Evolutionary conservation across 192 early-diverging fungal species (phyloP).

Genomic region (Coemansia sp.): DNA sequence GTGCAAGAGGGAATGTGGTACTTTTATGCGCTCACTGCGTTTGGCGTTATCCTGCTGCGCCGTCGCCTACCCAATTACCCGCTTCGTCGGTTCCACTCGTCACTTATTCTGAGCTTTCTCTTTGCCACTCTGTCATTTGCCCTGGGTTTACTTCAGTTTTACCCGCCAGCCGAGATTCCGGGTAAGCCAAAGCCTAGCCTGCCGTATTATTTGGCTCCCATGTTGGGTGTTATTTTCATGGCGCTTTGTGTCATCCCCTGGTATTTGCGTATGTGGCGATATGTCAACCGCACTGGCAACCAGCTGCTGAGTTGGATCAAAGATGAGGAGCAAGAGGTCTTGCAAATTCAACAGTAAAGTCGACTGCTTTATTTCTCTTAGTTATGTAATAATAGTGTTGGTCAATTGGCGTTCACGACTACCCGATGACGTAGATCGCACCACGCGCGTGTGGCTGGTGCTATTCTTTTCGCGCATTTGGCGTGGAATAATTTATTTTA

Average conservation of each 20-base stretch:
- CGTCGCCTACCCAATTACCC: slow-evolving; percentile 41
- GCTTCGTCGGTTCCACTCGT: slow-evolving; percentile 32
- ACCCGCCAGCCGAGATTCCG: slow-evolving; percentile 36
- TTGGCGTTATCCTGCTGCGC: slow-evolving; percentile 55
- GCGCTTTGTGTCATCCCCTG: slow-evolving; percentile 31
- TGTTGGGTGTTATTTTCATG: slow-evolving; percentile 44
- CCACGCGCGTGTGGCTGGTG: not conserved
- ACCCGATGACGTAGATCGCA: not conserved
- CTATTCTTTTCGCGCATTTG: too few relatives aligned
- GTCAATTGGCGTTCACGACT: not conserved
- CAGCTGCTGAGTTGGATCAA: slow-evolving; percentile 40
- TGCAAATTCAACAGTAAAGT: slow-evolving; percentile 14
- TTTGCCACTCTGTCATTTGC: slow-evolving; percentile 37
- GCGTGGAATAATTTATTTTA: not conserved
- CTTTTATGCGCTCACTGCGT: slow-evolving; percentile 56
- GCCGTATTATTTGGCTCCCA: slow-evolving; percentile 43
- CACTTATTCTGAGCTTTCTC: slow-evolving; percentile 33
- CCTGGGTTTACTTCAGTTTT: slow-evolving; percentile 45
- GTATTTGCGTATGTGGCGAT: slow-evolving; percentile 46
- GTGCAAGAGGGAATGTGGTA: slow-evolving; percentile 59
- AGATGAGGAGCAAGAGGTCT: slow-evolving; percentile 42
- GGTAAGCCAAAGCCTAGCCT: slow-evolving; percentile 25
- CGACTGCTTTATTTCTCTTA: not conserved
- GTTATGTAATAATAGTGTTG: not conserved
- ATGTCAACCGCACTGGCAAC: slow-evolving; percentile 30